Evolutionary conservation across 352 stramenopile genomes (phyloP), one percentile per base, ranked within the genome.

Genomic region (Halophytophthora polymorphica): DNA sequence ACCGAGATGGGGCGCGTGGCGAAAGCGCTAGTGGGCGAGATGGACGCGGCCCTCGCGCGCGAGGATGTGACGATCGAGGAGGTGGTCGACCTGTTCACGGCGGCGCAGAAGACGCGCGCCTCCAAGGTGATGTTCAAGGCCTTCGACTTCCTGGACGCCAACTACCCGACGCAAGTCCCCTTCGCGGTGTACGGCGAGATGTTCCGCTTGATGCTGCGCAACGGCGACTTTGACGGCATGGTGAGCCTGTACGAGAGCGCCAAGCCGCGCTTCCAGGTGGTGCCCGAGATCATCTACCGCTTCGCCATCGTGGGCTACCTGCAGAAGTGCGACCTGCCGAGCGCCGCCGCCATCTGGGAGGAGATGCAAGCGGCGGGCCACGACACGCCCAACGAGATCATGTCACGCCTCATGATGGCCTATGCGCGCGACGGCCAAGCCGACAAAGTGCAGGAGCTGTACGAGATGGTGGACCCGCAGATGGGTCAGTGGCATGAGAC

Each of bases 201-300:
- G 2, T 88, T 83, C 42, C 77, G 77, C 40, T 62, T 79, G 23
- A 40, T 88, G 21, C 46, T 66, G 38, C 67, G 65, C 41, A 70
- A 70, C 28, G 45, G 61, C 36, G 49, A 73, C 17, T 19, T 43
- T n/a, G 56, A 69, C 7, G 72, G 77, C 49, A 60, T 88, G 29
- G 56, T 69, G 18, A 28, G 61, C 38, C 65, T 88, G 47, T 88
- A 81, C 54, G 61, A 86, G 58, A 52, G 55, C 15, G 58, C 66
- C 36, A 70, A 71, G 23, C 49, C 64, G 34, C 62, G 62, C 23
- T 86, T 79, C 51, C 61, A 75, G 33, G 53, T 43, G 11, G 64
- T 81, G 28, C 76, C 76, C 19, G 78, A 89, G 60, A 77, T 89
- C 53, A 75, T 87, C 57, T 86, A 85, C 49, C 78, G 78, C 22